Evolutionary conservation across 2,329 filamentous ascomycete species (phyloP).

Genomic region (Waltergamsia citrina): DNA sequence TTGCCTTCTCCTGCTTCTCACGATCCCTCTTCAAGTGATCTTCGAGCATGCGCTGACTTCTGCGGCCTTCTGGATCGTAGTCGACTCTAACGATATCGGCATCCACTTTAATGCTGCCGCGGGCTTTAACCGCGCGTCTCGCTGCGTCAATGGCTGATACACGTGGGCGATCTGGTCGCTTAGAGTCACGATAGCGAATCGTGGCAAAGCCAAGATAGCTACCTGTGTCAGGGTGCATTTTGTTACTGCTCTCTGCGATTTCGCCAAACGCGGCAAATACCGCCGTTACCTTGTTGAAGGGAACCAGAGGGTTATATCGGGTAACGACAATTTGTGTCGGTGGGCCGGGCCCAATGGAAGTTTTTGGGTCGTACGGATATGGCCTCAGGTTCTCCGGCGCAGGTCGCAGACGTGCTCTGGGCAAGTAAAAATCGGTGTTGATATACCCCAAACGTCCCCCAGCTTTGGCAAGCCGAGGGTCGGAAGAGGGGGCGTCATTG

Average conservation of each 20-base stretch:
- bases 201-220: slow-evolving; percentile 91
- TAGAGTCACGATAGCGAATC: slow-evolving; percentile 75
- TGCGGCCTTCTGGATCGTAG: slow-evolving; percentile 79
- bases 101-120: slow-evolving; percentile 74
- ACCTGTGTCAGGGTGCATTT: slow-evolving; percentile 89
- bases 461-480: slow-evolving; percentile 67
- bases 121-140: slow-evolving; percentile 65
- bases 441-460: slow-evolving; percentile 57
- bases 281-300: slow-evolving; percentile 66
- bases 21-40: slow-evolving; percentile 61
- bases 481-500: slow-evolving; percentile 69
- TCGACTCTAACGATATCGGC: slow-evolving; percentile 70
- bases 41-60: slow-evolving; percentile 71
- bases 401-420: slow-evolving; percentile 61
- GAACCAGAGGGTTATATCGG: slow-evolving; percentile 88
- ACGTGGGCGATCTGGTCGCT: slow-evolving; percentile 28
- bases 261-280: slow-evolving; percentile 77
- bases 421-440: slow-evolving; percentile 59
- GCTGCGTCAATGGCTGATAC: slow-evolving; percentile 72
- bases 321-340: slow-evolving; percentile 86
- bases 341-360: slow-evolving; percentile 80
- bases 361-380: slow-evolving; percentile 72
- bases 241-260: slow-evolving; percentile 84
- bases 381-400: slow-evolving; percentile 73
- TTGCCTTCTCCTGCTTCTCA: slow-evolving; percentile 41